Base-by-base conservation (phyloP, 768 basidiomycete species). In the Mycena albidolilacea region DNA sequence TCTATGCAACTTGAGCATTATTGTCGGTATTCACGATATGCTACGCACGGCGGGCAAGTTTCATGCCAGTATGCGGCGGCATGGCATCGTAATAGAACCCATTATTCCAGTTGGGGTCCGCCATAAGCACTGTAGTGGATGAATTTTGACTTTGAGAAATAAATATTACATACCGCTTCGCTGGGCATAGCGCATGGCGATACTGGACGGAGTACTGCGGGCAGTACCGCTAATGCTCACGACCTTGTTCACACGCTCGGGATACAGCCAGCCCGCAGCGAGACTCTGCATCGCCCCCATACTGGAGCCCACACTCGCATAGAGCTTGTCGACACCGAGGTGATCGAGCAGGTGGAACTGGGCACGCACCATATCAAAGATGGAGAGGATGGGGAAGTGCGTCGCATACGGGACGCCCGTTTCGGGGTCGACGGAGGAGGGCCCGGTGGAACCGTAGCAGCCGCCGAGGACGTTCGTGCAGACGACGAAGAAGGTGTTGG, bases 261-360 rank as follows among this genome's bases (percentile, higher is more conserved):
- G 97, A 78, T 91, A 91, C 23, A 99, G 85, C 92, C 97, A 97
- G 1, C 91, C 98, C n/a, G 97, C 91, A 41, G 97, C 97, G 14
- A 99, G 87, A 83, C 96, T 97, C 83, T 96, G 96, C 97, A 99
- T 98, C 1, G 91, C 98, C 30, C 98, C 98, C 98, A 99, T 99
- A 17, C 95, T 97, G 61, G 90, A 92, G 1, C 98, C 98, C 0
- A 99, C 96, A 69, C 92, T 95, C 43, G 98, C 98, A 80, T 97
- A 97, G 5, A 99, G 86, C 77, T 90, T 93, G 12, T 94, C 83
- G 69, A 99, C 91, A 10, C 92, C 92, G 6, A 99, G 87, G 77
- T 93, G 88, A 78, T 98, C 96, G 37, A 99, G 84, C 7, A 99
- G 85, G 55, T 85, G 83, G 81, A 97, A 97, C 82, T 99, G 98